Evolutionary conservation across 2,329 filamentous ascomycete species (phyloP).

Genomic region (Penicillium griseofulvum): DNA sequence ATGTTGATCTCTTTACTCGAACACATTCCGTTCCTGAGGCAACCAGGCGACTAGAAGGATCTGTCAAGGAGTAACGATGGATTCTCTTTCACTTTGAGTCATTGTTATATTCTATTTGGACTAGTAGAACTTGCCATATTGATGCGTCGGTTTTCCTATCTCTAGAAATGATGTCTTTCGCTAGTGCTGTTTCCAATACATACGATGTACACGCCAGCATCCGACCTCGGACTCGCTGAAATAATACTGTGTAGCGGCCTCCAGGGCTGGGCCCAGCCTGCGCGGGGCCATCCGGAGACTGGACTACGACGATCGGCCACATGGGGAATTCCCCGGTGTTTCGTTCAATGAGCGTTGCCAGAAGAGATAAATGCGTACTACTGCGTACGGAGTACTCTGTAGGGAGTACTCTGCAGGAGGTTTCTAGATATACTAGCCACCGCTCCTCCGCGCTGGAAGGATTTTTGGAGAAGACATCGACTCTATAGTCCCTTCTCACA

Average conservation of each 20-base stretch:
- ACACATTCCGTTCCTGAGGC: neutral
- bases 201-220: neutral
- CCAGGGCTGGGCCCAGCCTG: neutral
- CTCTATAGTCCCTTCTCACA: neutral
- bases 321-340: neutral
- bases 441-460: neutral
- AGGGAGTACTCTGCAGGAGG: neutral
- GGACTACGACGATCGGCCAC: neutral
- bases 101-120: neutral
- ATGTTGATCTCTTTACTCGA: neutral
- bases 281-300: neutral
- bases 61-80: neutral
- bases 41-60: neutral
- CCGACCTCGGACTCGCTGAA: neutral
- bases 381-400: no score
- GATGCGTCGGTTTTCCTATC: neutral
- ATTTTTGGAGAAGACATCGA: neutral
- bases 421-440: neutral
- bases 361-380: no score
- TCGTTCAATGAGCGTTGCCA: no score
- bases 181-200: neutral
- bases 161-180: neutral
- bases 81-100: no score
- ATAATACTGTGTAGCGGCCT: neutral
- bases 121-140: neutral